These are phyloP conservation scores for Suillus weaverae DNA, from an alignment of 768 basidiomycete genomes.

Conservation along the genomic window DNA sequence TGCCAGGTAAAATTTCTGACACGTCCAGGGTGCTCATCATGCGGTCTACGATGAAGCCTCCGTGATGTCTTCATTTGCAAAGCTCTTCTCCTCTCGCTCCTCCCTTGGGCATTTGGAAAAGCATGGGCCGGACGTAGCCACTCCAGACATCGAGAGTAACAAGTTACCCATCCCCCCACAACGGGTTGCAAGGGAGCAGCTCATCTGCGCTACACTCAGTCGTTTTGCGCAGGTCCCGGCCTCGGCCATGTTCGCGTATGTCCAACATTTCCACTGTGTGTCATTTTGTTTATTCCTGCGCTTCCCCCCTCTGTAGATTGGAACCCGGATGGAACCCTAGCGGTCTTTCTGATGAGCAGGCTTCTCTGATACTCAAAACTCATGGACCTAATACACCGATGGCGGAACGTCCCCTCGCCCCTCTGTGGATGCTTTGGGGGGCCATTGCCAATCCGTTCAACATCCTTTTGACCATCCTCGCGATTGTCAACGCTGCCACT, in stretches of 20 bases:
- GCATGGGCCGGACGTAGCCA: not conserved
- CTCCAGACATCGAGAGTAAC: not conserved
- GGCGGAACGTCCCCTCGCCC: conserved; percentile 31
- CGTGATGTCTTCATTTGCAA: not conserved
- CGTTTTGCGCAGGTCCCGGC: conserved; percentile 29
- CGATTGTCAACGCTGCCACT: conserved; percentile 33
- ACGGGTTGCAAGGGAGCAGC: not conserved
- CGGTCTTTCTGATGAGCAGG: conserved; percentile 25
- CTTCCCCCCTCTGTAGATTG: conserved; percentile 15
- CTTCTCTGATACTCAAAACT: conserved; percentile 18
- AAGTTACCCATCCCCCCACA: not conserved
- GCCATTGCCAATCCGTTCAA: conserved; percentile 39
- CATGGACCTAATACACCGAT: conserved; percentile 32
- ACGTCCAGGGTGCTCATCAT: not conserved
- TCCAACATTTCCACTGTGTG: too few species aligned
- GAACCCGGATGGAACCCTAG: conserved; percentile 27
- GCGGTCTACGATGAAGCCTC: not conserved
- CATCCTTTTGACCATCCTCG: conserved; percentile 32
- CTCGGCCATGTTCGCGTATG: conserved; percentile 26
- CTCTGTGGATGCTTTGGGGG: conserved; percentile 28
- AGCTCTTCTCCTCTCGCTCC: not conserved
- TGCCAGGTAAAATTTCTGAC: not conserved
- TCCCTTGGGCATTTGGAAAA: not conserved
- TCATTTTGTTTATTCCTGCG: not conserved
- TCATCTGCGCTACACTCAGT: conserved; percentile 17